Base-by-base conservation (phyloP, 163 green algal species). In the Scenedesmus sp. region DNA sequence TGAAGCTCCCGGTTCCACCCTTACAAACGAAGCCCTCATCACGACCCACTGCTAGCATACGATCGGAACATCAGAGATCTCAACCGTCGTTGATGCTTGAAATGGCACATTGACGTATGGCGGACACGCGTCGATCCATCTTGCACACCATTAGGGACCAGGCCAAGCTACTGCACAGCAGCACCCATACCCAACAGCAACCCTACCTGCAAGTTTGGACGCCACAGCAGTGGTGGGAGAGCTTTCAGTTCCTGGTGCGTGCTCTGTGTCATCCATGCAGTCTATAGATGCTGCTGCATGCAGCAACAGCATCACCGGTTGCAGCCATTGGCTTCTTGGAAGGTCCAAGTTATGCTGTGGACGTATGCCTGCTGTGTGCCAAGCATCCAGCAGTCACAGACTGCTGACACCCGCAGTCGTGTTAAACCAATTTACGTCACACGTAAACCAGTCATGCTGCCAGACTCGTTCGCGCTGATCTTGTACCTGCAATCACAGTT, bases 181-280 rank as follows among this genome's bases (percentile, higher is more conserved):
- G 87, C 70, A 88, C 55, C 77, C 34, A 46, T 46, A 84, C 70
- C 70, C 70, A 85, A 18, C 86, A 62, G 20, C 62, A 59, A 64
- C 34, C 46, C 15, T 57, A 90, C 60, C 52, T 46, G 70, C 70
- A 91, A 10, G 55, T 64, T 7, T 91, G 87, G 87, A 87, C 26
- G 18, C 12, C 26, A 10, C 87, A 91, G 85, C 90, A 93, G 60
- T 93, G 90, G 90, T 93, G 90, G 90, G 90, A 93, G 85, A 70
- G 57, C 62, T 93, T 93, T 23, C 57, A 84, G 23, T 93, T 85
- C 60, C 79, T 93, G 90, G 90, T 93, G 13, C 62, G 89, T 23
- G 82, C 56, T 13, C 5, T 64, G 2, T 60, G 9, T 74, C 55
- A 7, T 8, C 3, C 82, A 70, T 34, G 4, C n/a, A 7, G 16